Evolutionary conservation across 1,139 yeast genomes (phyloP), one percentile per base, ranked within the genome.

Genomic region (Kodamaea alishanica): DNA sequence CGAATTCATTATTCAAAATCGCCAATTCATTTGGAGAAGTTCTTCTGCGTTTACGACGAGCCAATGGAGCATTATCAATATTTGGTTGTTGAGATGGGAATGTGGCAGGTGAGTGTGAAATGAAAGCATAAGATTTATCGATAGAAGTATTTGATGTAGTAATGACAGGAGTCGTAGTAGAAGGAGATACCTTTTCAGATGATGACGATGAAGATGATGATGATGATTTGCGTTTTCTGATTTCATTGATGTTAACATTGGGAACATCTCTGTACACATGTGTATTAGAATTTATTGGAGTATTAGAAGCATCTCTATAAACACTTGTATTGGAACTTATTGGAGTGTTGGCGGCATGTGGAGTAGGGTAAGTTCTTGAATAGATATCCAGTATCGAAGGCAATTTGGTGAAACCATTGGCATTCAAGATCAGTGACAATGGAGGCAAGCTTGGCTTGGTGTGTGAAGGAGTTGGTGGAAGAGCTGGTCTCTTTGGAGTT

Each of bases 31-130:
- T 75, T 4, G 95, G 94, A 2, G 95, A 83, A 0, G 98, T 92
- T 67, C 97, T 84, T 66, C 98, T 81, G 62, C 98, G 79, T 60
- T 90, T 90, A 41, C 97, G 79, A 54, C 97, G 81, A 1, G 96
- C 96, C 47, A 89, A 67, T 34, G 90, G 90, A 22, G 89, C 90
- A 56, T 89, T 87, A 60, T 89, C 96, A 40, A 88, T 87, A 37
- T 80, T 69, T 1, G 97, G 96, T 56, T 86, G 95, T 49, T 83
- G 85, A 24, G 77, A 69, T 9, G 92, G 94, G 58, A 80, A 89
- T 0, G 96, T 86, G 23, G 87, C 80, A 26, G 90, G 95, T 2
- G 95, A 85, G 61, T 88, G 97, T 23, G 95, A 82, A 48, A 90
- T 90, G 61, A 90, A 90, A 28, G 97, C 96, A 67, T 83, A 87